These are phyloP conservation scores for Sphagnum tenellum DNA, from an alignment of 225 moss, liverwort and hornwort species.

Conservation along the genomic window DNA sequence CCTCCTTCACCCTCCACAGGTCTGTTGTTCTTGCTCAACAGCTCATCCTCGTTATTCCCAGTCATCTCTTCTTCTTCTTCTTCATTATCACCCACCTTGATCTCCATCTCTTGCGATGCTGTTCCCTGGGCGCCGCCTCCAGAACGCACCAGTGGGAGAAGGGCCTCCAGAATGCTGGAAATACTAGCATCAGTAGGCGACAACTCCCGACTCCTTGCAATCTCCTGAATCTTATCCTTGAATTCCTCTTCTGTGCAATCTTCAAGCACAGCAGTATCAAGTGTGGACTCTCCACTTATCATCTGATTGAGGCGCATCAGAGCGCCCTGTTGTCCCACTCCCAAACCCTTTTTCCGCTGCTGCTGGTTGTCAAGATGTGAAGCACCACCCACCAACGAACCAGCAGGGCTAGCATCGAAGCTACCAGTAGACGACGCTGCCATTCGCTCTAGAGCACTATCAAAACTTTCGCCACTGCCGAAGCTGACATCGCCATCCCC, in stretches of 20 bases:
- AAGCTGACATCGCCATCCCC: slow-evolving; percentile 44
- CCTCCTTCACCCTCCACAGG: background rate
- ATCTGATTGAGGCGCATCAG: slow-evolving; percentile 36
- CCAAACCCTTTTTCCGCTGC: slow-evolving; percentile 14
- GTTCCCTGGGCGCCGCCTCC: slow-evolving; percentile 1
- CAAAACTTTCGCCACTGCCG: slow-evolving; percentile 73
- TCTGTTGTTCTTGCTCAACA: no score
- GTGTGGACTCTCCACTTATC: slow-evolving; percentile 20
- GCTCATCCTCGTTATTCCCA: slow-evolving; percentile 6
- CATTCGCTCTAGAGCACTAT: slow-evolving; percentile 84
- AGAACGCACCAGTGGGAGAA: slow-evolving; percentile 2
- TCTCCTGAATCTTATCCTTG: no score
- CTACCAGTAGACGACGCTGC: slow-evolving; percentile 59
- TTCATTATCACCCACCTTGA: background rate
- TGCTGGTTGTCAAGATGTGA: slow-evolving; percentile 14
- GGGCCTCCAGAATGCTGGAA: background rate
- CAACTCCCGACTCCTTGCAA: background rate
- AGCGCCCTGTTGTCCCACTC: slow-evolving; percentile 27
- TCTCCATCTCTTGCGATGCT: slow-evolving; percentile 6
- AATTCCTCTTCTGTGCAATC: slow-evolving; percentile 6
- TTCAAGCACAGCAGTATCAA: slow-evolving; percentile 22
- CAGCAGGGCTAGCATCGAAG: slow-evolving; percentile 50
- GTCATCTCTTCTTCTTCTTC: background rate
- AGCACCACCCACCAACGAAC: slow-evolving; percentile 18
- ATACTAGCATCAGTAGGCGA: background rate